phyloP scores from a whole-genome alignment of 176 grass and related monocot species.

The Bonia amplexicaulis region DNA sequence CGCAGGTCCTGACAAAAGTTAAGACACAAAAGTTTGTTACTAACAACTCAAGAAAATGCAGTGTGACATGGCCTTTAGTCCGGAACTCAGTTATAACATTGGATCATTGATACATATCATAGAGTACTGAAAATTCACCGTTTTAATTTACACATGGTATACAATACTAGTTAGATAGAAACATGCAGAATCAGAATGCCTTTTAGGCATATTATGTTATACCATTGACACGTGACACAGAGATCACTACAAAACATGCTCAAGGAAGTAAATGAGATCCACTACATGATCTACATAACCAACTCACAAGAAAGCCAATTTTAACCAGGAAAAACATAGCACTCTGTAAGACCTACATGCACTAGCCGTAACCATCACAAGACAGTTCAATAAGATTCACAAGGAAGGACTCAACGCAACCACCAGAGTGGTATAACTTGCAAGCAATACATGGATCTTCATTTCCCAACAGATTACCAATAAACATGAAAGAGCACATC shows the following conservation, averaged over 20 bases:
- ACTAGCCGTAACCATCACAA: background rate
- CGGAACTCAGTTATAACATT: background rate
- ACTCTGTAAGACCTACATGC: background rate
- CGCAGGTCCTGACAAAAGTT: conserved; percentile 38
- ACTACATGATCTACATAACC: background rate
- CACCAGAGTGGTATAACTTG: background rate
- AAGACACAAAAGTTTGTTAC: background rate
- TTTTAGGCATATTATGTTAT: background rate
- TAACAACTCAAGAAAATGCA: background rate
- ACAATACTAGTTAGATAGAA: background rate
- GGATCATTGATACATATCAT: background rate
- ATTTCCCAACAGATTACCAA: background rate
- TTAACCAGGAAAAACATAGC: background rate
- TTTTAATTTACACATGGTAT: background rate
- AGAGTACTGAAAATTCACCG: background rate
- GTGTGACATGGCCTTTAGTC: background rate
- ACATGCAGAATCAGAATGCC: background rate
- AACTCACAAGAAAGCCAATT: background rate
- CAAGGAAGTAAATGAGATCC: background rate
- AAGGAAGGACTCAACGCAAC: background rate
- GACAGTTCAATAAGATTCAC: background rate
- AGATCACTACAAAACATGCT: background rate
- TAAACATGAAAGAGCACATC: background rate
- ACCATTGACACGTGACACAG: background rate
- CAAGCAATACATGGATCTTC: background rate